Conservation (phyloP, 139 green algal genomes). For the Cymbomonas tetramitiformis region DNA sequence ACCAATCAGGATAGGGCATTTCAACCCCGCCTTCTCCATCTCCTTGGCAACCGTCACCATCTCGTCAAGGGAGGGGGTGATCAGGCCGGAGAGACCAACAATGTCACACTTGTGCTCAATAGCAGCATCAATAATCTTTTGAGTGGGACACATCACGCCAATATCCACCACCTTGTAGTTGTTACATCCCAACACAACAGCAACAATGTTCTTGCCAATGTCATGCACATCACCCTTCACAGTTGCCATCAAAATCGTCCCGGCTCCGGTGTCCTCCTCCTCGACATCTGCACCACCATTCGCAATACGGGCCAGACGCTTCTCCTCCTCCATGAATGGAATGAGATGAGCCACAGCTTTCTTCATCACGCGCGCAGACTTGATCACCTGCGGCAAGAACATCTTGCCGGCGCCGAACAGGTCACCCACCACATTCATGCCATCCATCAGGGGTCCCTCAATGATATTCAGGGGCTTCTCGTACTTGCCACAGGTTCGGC, state of each 20-base stretch:
- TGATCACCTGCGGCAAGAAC: conserved; percentile 98
- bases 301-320: conserved; percentile 32
- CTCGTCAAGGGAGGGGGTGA: conserved; percentile 92
- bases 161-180: conserved; percentile 98
- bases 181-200: conserved; percentile 96
- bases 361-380: conserved; percentile 98
- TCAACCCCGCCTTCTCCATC: conserved; percentile 81
- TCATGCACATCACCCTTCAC: conserved; percentile 98
- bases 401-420: conserved; percentile 96
- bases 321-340: conserved; percentile 97
- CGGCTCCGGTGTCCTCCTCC: conserved; percentile 41
- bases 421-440: conserved; percentile 97
- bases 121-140: conserved; percentile 82
- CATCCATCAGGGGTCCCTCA: conserved; percentile 93
- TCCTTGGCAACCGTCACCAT: conserved; percentile 91
- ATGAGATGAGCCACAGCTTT: conserved; percentile 88
- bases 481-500: conserved; percentile 48
- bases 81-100: conserved; percentile 87
- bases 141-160: conserved; percentile 86
- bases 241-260: conserved; percentile 87
- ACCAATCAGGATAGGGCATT: conserved; percentile 82
- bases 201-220: conserved; percentile 99
- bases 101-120: conserved; percentile 83
- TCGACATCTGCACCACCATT: conserved; percentile 16
- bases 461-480: conserved; percentile 77